Conservation (phyloP, 2,329 filamentous ascomycete species). For the Aspergillus costaricaensis region DNA sequence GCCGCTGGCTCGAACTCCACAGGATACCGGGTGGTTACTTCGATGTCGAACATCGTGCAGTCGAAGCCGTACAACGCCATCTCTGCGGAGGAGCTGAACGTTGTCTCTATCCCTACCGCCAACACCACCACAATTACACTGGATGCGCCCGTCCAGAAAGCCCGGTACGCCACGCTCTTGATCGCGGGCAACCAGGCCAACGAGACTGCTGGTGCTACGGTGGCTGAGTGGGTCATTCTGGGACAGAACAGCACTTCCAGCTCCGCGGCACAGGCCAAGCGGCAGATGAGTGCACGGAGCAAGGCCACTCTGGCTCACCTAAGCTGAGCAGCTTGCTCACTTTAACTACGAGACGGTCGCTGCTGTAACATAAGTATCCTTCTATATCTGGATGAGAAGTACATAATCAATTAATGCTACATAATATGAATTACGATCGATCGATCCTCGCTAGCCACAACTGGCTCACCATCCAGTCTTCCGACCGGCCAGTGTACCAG, state of each 20-base stretch:
- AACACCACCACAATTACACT: conserved; percentile 48
- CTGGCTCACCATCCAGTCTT: background rate
- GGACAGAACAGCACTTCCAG: conserved; percentile 16
- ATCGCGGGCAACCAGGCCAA: conserved; percentile 47
- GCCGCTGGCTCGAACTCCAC: conserved; percentile 8
- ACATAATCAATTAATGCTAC: background rate
- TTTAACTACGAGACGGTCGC: background rate
- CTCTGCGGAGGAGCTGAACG: conserved; percentile 31
- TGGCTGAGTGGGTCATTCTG: conserved; percentile 52
- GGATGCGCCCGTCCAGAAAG: conserved; percentile 32
- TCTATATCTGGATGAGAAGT: background rate
- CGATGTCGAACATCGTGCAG: conserved; percentile 34
- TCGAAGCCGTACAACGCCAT: conserved; percentile 38
- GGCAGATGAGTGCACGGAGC: background rate
- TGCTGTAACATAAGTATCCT: background rate
- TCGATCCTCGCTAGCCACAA: background rate
- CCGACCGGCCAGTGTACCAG: background rate
- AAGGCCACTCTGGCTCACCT: background rate
- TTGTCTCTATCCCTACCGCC: conserved; percentile 39
- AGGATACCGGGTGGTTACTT: conserved; percentile 27
- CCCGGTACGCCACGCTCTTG: conserved; percentile 46
- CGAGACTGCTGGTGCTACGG: conserved; percentile 47
- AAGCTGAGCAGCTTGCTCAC: background rate
- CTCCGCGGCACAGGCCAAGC: background rate
- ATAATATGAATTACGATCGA: background rate